Conservation (phyloP, 73 alveolate species). For the Tetrahymena elliotti region DNA sequence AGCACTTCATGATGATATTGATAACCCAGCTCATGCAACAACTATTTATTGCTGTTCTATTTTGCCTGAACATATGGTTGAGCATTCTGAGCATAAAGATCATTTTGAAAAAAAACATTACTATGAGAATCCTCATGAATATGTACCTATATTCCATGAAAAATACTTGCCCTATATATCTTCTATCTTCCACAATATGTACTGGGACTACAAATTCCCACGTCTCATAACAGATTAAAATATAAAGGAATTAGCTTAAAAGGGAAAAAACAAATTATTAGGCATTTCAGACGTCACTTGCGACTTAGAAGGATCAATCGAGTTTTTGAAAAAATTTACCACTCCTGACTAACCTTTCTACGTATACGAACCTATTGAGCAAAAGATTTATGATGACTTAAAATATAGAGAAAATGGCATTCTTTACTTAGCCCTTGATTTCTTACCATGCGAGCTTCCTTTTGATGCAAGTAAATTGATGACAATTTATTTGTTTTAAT, state of each 20-base stretch:
- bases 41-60: constrained; percentile 48
- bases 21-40: constrained; percentile 27
- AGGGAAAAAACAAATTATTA: constrained; percentile 46
- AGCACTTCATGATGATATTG: constrained; percentile 21
- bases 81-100: constrained; percentile 51
- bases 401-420: constrained; percentile 38
- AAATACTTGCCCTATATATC: constrained; percentile 56
- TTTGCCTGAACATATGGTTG: constrained; percentile 54
- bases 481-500: too few species aligned
- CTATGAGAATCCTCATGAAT: constrained; percentile 63
- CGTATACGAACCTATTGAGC: constrained; percentile 52
- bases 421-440: constrained; percentile 73
- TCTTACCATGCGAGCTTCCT: constrained; percentile 83
- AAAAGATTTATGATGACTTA: constrained; percentile 33
- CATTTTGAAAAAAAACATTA: constrained; percentile 61
- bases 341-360: constrained; percentile 73
- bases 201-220: constrained; percentile 82
- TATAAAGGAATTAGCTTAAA: constrained; percentile 41
- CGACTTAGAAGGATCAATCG: constrained; percentile 75
- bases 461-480: constrained; percentile 60
- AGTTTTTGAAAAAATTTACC: constrained; percentile 63
- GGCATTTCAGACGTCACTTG: constrained; percentile 88
- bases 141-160: constrained; percentile 47
- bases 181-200: constrained; percentile 60
- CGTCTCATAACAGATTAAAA: constrained; percentile 49